Percentiles rank a stretch among this genome's conserved stretches.
Evolutionary conservation across 192 early-diverging fungal species (phyloP).

Genomic region (Dispira simplex): DNA sequence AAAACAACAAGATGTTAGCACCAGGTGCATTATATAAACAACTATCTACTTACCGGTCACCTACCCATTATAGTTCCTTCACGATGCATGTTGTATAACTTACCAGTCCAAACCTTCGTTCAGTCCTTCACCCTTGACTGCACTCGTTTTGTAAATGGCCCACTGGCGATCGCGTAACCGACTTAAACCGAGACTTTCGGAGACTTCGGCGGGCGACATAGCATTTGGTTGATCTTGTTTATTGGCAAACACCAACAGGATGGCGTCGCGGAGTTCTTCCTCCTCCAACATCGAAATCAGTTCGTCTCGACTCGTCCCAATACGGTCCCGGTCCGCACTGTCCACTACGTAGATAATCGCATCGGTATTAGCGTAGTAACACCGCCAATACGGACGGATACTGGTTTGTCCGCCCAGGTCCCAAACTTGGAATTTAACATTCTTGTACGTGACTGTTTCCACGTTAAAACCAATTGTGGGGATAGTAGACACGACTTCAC

Average conservation of each 20-base stretch:
- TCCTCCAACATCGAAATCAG: conserved; percentile 88
- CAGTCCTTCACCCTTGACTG: conserved; percentile 87
- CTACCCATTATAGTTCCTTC: too few species aligned
- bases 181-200: conserved; percentile 68
- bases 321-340: conserved; percentile 77
- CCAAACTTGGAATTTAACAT: conserved; percentile 99
- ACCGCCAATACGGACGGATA: conserved; percentile 94
- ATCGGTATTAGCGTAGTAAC: conserved; percentile 99
- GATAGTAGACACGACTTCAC: conserved; percentile 43
- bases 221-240: conserved; percentile 97
- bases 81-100: conserved; percentile 13
- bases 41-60: neutral
- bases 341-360: conserved; percentile 98
- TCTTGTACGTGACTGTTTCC: conserved; percentile 90
- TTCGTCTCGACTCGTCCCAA: conserved; percentile 78
- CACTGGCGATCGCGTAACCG: conserved; percentile 80
- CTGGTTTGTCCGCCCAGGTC: conserved; percentile 85
- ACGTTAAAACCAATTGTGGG: conserved; percentile 69
- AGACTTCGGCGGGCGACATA: conserved; percentile 77
- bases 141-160: conserved; percentile 88
- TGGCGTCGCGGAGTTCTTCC: conserved; percentile 79
- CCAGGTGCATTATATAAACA: neutral
- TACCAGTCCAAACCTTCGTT: conserved; percentile 89
- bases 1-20: neutral
- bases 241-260: conserved; percentile 90